Evolutionary conservation across 129 eudicot genomes (phyloP).

Genomic region (Flaveria bidentis): DNA sequence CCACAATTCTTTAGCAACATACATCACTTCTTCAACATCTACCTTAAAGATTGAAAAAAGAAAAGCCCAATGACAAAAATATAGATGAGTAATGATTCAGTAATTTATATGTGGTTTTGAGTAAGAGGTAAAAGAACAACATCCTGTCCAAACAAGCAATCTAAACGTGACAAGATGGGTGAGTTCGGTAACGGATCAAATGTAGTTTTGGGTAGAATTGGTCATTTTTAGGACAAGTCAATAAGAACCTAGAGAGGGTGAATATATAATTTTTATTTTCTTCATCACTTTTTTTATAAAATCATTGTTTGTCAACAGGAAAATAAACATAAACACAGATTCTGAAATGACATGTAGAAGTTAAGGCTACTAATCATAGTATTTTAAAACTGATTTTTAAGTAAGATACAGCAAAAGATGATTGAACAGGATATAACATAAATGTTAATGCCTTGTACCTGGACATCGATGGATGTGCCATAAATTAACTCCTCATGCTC

Average conservation of each 20-base stretch:
- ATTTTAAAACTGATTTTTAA: not conserved
- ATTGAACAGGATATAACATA: not conserved
- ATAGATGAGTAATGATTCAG: not conserved
- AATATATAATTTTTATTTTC: not conserved
- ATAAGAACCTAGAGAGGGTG: too few species aligned
- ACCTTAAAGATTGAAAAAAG: constrained; percentile 48
- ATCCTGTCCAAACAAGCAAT: not conserved
- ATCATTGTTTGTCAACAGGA: not conserved
- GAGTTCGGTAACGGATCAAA: not conserved
- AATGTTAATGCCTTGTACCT: constrained; percentile 47
- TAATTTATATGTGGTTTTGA: not conserved
- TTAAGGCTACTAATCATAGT: constrained; percentile 2
- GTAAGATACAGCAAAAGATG: constrained; percentile 5
- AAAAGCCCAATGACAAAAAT: not conserved
- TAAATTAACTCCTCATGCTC: constrained; percentile 90
- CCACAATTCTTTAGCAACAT: constrained; percentile 92
- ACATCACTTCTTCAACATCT: constrained; percentile 93
- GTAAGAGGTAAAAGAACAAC: too few species aligned
- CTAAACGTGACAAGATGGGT: not conserved
- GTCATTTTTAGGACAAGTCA: too few species aligned
- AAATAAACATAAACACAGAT: not conserved
- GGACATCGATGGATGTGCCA: constrained; percentile 69
- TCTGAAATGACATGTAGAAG: not conserved
- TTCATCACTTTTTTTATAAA: not conserved
- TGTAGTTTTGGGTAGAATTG: too few species aligned